phyloP scores from a whole-genome alignment of 1,284 basidiomycete species.

The Rhodotorula sp. region DNA sequence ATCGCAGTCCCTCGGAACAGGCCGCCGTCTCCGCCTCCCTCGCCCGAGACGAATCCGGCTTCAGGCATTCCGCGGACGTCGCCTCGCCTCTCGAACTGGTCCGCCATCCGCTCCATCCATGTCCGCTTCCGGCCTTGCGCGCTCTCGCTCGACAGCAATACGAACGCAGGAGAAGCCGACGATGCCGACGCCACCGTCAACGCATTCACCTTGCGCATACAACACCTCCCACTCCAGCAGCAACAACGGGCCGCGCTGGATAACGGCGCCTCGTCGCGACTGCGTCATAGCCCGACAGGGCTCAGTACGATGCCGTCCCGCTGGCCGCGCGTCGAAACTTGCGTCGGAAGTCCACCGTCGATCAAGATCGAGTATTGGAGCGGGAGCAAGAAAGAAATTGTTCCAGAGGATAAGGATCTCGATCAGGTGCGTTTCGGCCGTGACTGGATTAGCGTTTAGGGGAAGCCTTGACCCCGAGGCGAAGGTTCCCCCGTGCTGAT shows the following conservation, averaged over 20 bases:
- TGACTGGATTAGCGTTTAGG: too few relatives aligned
- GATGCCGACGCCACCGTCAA: not conserved
- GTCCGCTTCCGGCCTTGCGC: slow-evolving; percentile 4
- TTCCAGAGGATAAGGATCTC: not conserved
- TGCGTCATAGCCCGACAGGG: too few relatives aligned
- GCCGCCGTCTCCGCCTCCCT: not conserved
- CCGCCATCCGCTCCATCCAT: not conserved
- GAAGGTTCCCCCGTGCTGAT: too few relatives aligned
- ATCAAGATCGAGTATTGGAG: slow-evolving; percentile 5
- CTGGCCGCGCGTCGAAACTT: slow-evolving; percentile 1
- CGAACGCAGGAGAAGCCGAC: not conserved
- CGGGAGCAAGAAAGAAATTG: not conserved
- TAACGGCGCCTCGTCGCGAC: not conserved
- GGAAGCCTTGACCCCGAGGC: not conserved
- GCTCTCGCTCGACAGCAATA: not conserved
- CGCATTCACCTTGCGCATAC: slow-evolving; percentile 1
- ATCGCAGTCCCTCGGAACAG: not conserved
- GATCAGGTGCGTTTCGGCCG: slow-evolving; percentile 12
- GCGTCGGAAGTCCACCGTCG: not conserved
- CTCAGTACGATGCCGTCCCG: not conserved
- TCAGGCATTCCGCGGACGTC: not conserved
- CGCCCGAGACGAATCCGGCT: not conserved
- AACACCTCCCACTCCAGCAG: not conserved
- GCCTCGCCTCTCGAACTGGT: not conserved
- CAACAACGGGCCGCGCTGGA: not conserved